Percentiles rank a stretch among this genome's conserved stretches.
These are phyloP conservation scores for Termitomyces sp. DNA, from an alignment of 768 basidiomycete genomes.

Conservation along the genomic window DNA sequence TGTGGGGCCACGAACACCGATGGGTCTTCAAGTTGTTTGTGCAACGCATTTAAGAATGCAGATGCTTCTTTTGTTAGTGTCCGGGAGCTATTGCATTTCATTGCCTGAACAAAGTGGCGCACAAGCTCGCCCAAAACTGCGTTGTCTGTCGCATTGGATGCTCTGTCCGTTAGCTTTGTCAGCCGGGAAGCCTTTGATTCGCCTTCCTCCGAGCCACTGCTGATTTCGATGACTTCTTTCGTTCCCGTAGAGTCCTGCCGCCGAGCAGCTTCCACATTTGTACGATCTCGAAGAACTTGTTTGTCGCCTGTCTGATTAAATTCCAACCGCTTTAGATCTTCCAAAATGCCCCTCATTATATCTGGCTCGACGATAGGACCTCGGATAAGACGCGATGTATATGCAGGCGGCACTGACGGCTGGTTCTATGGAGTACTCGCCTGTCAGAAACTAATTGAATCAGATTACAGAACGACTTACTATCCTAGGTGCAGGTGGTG, in stretches of 20 bases:
- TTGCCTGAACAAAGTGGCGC: slow-evolving; percentile 52
- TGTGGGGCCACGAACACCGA: slow-evolving; percentile 52
- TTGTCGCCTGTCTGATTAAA: slow-evolving; percentile 34
- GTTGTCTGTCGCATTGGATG: slow-evolving; percentile 48
- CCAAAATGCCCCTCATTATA: slow-evolving; percentile 51
- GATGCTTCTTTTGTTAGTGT: slow-evolving; percentile 68
- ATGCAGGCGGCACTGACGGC: slow-evolving; percentile 14
- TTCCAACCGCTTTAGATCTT: slow-evolving; percentile 53
- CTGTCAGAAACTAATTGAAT: background rate
- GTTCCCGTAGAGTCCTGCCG: slow-evolving; percentile 13
- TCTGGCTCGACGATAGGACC: slow-evolving; percentile 26
- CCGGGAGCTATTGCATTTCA: slow-evolving; percentile 62
- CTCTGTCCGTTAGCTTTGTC: slow-evolving; percentile 35
- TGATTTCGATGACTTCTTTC: slow-evolving; percentile 42
- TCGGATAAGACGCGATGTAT: slow-evolving; percentile 30
- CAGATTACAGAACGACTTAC: slow-evolving; percentile 7
- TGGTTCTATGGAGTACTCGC: slow-evolving; percentile 5
- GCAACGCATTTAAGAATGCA: slow-evolving; percentile 60
- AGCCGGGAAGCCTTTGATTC: slow-evolving; percentile 52
- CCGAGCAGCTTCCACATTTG: slow-evolving; percentile 36
- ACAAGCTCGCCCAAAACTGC: slow-evolving; percentile 46
- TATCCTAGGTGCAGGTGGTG: slow-evolving; percentile 42
- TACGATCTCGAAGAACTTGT: slow-evolving; percentile 45
- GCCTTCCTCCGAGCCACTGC: slow-evolving; percentile 31
- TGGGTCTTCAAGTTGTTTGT: slow-evolving; percentile 68